Evolutionary conservation across 2,329 filamentous ascomycete species (phyloP), one percentile per base, ranked within the genome.

Genomic region (Purpureocillium takamizusanense): DNA sequence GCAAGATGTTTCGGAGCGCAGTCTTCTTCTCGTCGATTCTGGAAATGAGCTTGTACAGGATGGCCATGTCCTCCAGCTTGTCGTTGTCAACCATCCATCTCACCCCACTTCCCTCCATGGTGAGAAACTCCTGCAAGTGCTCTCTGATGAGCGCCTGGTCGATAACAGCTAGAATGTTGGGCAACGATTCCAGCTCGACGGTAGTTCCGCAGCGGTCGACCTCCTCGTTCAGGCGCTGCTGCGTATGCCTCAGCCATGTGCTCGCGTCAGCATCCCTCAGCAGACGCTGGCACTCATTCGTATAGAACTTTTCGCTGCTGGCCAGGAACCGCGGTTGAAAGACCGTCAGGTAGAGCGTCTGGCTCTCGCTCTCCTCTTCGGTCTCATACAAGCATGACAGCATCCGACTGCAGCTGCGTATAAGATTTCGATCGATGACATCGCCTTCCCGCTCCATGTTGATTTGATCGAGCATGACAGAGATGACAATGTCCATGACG

Each of bases 41-140:
- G 9, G 75, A 67, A 39, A 94, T 83, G 3, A 97, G 72, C 14
- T 79, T 72, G 58, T 92, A 97, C 4, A 97, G 68, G 36, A 88
- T 80, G n/a, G 72, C 69, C 9, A 98, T 67, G 51, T 94, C 88
- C 4, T 83, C 77, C 27, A 83, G 52, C 46, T 83, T 78, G 59
- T 95, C 84, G 51, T 95, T 89, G 58, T 95, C 86, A 36, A 97
- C 79, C 90, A 98, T 97, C 54, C 80, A 80, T 46, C 76, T 79
- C 31, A 95, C 73, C 1, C 92, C 92, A 44, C 83, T 95, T 6
- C 76, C 76, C 50, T 95, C 87, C 61, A 95, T 78, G 35, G 81
- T 78, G 43, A 97, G 73, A 38, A 98, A 83, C 13, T 94, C 87
- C 16, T 76, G 68, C 41, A 97, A 76, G 48, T 92, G 85, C 33